phyloP scores from a whole-genome alignment of 805 yeast genomes.

The Candida alai region DNA sequence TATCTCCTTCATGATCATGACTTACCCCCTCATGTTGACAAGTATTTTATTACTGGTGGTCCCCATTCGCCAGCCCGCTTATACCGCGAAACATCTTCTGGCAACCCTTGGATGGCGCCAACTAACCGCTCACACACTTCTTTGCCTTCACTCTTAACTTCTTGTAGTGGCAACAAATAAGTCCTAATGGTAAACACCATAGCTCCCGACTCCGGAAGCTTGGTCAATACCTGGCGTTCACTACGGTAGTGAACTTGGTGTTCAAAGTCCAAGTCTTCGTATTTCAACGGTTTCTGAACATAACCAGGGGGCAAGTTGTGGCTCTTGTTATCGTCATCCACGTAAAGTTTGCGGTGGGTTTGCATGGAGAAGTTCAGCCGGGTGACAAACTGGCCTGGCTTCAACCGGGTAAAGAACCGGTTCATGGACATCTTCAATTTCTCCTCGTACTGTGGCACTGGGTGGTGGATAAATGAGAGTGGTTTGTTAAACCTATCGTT shows the following conservation, averaged over 20 bases:
- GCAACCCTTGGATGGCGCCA: conserved; percentile 63
- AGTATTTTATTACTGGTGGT: conserved; percentile 46
- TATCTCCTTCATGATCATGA: too few species aligned
- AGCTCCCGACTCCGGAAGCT: conserved; percentile 36
- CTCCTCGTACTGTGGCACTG: conserved; percentile 39
- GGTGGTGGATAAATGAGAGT: conserved; percentile 35
- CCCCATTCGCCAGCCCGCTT: conserved; percentile 70
- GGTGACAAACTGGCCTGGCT: conserved; percentile 36
- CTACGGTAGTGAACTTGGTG: conserved; percentile 39
- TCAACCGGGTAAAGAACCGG: conserved; percentile 32
- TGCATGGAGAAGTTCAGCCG: conserved; percentile 41
- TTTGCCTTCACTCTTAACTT: conserved; percentile 26
- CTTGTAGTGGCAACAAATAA: conserved; percentile 33
- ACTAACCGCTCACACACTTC: conserved; percentile 48
- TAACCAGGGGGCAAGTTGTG: conserved; percentile 27
- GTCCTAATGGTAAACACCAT: conserved; percentile 40
- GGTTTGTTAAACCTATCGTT: conserved; percentile 34
- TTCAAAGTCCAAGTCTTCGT: conserved; percentile 33
- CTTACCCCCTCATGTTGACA: conserved; percentile 9
- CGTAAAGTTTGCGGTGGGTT: conserved; percentile 31
- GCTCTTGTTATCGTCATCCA: conserved; percentile 39
- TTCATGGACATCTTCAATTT: conserved; percentile 41
- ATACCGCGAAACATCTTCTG: conserved; percentile 54
- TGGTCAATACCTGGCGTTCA: conserved; percentile 39
- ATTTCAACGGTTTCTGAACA: conserved; percentile 21